Percentiles rank a stretch among this genome's conserved stretches.
Conservation (phyloP, 306 rosid species). For the Malus orientalis region DNA sequence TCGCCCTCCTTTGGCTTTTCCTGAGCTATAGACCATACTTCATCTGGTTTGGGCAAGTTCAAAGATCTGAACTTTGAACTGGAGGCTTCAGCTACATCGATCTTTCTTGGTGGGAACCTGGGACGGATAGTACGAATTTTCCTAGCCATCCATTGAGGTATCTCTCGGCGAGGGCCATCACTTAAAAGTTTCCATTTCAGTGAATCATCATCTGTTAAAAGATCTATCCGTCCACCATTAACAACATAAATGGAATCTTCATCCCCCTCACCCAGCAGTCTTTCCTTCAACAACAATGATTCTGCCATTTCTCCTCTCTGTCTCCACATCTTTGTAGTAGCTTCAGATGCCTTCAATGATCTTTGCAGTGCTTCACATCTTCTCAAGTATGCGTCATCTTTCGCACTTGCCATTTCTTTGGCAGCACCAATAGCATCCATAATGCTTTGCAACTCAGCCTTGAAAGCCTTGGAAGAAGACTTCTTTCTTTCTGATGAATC, state of each 20-base stretch:
- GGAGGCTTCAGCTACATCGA: constrained; percentile 47
- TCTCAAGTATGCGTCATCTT: constrained; percentile 56
- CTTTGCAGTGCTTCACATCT: constrained; percentile 66
- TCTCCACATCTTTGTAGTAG: constrained; percentile 50
- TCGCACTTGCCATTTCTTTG: constrained; percentile 36
- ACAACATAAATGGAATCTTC: constrained; percentile 42
- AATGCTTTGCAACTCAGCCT: constrained; percentile 53
- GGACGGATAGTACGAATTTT: constrained; percentile 55
- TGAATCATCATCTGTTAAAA: constrained; percentile 52
- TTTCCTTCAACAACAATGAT: constrained; percentile 48
- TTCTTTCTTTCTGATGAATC: constrained; percentile 41
- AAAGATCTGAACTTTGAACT: constrained; percentile 53
- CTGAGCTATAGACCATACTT: constrained; percentile 74
- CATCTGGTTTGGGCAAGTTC: constrained; percentile 58
- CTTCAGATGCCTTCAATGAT: constrained; percentile 58
- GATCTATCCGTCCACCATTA: constrained; percentile 73
- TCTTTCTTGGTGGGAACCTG: constrained; percentile 65
- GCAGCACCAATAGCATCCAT: constrained; percentile 62
- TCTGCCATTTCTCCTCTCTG: constrained; percentile 61
- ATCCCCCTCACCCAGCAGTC: constrained; percentile 30
- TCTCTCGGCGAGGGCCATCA: constrained; percentile 73
- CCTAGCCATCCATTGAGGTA: constrained; percentile 82
- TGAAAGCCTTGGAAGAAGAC: constrained; percentile 52
- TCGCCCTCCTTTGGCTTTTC: constrained; percentile 71
- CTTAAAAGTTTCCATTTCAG: constrained; percentile 72